These are phyloP conservation scores for Isatis tinctoria DNA, from an alignment of 345 rosid genomes.

Conservation along the genomic window DNA sequence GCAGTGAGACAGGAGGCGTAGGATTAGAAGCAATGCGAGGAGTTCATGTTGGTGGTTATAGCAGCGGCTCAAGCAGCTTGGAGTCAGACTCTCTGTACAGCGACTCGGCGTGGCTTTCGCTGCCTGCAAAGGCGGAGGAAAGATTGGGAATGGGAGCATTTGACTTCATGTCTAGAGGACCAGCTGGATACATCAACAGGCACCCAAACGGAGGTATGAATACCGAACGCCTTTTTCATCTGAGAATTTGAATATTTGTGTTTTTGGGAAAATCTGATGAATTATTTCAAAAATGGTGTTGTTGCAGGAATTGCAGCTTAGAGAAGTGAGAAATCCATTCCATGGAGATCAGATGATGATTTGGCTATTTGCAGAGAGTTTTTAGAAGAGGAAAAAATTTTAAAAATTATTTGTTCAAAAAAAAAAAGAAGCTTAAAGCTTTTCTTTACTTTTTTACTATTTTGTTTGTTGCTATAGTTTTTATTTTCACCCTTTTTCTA, in stretches of 20 bases:
- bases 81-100: slow-evolving; percentile 31
- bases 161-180: slow-evolving; percentile 38
- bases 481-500: slow-evolving; percentile 31
- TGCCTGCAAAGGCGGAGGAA: slow-evolving; percentile 30
- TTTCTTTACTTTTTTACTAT: slow-evolving; percentile 19
- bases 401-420: not conserved
- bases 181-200: slow-evolving; percentile 30
- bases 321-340: slow-evolving; percentile 27
- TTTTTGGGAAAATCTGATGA: not conserved
- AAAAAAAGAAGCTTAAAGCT: slow-evolving; percentile 17
- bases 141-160: slow-evolving; percentile 33
- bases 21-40: slow-evolving; percentile 35
- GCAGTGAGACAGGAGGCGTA: slow-evolving; percentile 29
- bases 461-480: slow-evolving; percentile 34
- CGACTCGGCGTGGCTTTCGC: slow-evolving; percentile 29
- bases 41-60: slow-evolving; percentile 24
- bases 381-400: slow-evolving; percentile 30
- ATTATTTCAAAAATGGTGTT: not conserved
- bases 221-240: not conserved
- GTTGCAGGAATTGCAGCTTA: slow-evolving; percentile 37
- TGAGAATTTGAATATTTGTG: not conserved
- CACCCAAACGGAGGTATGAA: slow-evolving; percentile 35
- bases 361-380: slow-evolving; percentile 27
- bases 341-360: slow-evolving; percentile 24
- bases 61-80: slow-evolving; percentile 26